These are phyloP conservation scores for Kuraishia hungarica DNA, from an alignment of 805 yeast genomes.

Conservation along the genomic window DNA sequence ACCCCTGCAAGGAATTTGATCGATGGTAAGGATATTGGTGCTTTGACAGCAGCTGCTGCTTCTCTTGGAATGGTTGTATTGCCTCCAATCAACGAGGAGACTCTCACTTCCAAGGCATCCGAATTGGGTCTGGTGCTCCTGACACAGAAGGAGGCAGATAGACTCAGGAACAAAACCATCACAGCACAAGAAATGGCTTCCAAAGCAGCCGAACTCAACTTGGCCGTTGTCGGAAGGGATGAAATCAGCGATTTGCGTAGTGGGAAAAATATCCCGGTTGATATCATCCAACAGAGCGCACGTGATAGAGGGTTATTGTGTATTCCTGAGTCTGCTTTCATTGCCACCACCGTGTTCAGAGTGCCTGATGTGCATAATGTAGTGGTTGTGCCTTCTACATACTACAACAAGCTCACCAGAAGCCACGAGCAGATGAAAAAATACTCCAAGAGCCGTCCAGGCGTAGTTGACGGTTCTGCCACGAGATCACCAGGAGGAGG, in stretches of 20 bases:
- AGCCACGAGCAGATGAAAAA: slow-evolving; percentile 26
- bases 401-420: slow-evolving; percentile 49
- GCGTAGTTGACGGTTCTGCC: background rate
- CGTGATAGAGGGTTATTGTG: slow-evolving; percentile 32
- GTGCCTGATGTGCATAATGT: slow-evolving; percentile 47
- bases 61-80: background rate
- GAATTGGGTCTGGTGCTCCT: slow-evolving; percentile 24
- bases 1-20: background rate
- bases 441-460: background rate
- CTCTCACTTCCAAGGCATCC: too few species aligned
- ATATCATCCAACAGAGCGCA: background rate
- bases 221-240: slow-evolving; percentile 21
- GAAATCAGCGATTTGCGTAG: slow-evolving; percentile 13
- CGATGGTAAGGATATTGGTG: background rate
- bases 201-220: slow-evolving; percentile 33
- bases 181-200: slow-evolving; percentile 23
- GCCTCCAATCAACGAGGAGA: too few species aligned
- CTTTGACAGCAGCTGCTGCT: background rate
- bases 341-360: slow-evolving; percentile 54
- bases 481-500: background rate
- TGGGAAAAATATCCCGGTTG: slow-evolving; percentile 5
- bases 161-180: slow-evolving; percentile 18
- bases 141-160: slow-evolving; percentile 22
- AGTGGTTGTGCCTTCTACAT: slow-evolving; percentile 55
- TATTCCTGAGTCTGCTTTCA: slow-evolving; percentile 49